These are phyloP conservation scores for Nannochloropsis oceanica DNA, from an alignment of 108 stramenopile genomes.

Conservation along the genomic window DNA sequence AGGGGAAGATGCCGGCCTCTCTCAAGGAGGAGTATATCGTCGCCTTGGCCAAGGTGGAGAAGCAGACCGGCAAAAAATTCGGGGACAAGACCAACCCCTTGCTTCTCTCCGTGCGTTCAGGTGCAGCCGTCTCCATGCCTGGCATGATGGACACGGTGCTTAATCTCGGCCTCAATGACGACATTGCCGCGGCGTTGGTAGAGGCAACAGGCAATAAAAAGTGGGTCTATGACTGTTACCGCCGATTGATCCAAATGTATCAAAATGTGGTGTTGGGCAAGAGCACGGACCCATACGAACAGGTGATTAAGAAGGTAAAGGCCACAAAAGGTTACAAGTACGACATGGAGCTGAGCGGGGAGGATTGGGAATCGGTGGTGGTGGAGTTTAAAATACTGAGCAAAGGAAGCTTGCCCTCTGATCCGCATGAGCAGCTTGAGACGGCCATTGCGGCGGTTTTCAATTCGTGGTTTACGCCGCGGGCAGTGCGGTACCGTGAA, in stretches of 20 bases:
- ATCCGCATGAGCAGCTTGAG: constrained; percentile 45
- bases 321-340: constrained; percentile 4
- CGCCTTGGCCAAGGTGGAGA: constrained; percentile 20
- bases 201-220: constrained; percentile 44
- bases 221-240: constrained; percentile 55
- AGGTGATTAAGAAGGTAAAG: constrained; percentile 19
- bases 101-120: constrained; percentile 40
- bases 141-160: constrained; percentile 54
- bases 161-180: constrained; percentile 64
- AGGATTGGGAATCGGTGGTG: constrained; percentile 15
- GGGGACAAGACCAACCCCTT: constrained; percentile 30
- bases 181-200: constrained; percentile 51
- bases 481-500: constrained; percentile 66
- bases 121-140: constrained; percentile 45
- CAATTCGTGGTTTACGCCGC: constrained; percentile 58
- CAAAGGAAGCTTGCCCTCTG: not conserved
- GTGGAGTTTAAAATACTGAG: constrained; percentile 7
- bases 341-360: constrained; percentile 9
- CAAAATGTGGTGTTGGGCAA: constrained; percentile 59
- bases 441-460: constrained; percentile 59
- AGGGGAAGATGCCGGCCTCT: constrained; percentile 35
- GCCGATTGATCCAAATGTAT: constrained; percentile 66
- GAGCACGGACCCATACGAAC: constrained; percentile 57
- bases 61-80: constrained; percentile 26
- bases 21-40: constrained; percentile 36